Percentiles rank a stretch among this genome's conserved stretches.
phyloP scores from a whole-genome alignment of 2,329 filamentous ascomycete genomes.

The Alternaria gansuensis region DNA sequence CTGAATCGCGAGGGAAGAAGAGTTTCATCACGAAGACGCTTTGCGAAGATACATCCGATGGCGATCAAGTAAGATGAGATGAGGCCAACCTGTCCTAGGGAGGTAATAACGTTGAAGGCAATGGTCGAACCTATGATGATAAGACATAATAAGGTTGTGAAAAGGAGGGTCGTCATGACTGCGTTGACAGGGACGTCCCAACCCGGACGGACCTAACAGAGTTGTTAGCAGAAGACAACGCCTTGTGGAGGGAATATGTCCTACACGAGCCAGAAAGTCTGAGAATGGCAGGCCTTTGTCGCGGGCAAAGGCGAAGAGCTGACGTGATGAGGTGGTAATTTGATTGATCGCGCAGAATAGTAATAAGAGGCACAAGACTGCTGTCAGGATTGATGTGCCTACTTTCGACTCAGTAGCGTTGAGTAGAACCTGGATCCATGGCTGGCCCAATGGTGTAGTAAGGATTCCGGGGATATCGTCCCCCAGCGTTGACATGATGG shows the following conservation, averaged over 20 bases:
- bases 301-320: conserved; percentile 49
- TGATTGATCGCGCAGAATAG: conserved; percentile 39
- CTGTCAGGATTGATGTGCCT: conserved; percentile 34
- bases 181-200: conserved; percentile 55
- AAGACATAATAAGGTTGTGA: conserved; percentile 55
- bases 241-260: no score
- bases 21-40: conserved; percentile 53
- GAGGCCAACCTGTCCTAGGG: conserved; percentile 35
- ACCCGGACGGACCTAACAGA: conserved; percentile 22
- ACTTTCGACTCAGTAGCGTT: conserved; percentile 35
- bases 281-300: conserved; percentile 35
- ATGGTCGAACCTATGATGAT: conserved; percentile 60
- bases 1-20: conserved; percentile 58
- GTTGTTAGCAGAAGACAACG: no score
- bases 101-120: conserved; percentile 41
- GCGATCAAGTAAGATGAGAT: conserved; percentile 51
- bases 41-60: conserved; percentile 59
- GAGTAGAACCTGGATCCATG: conserved; percentile 39
- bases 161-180: conserved; percentile 54
- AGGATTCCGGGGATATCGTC: conserved; percentile 27
- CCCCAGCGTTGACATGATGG: conserved; percentile 41
- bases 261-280: conserved; percentile 17
- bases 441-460: conserved; percentile 31
- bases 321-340: conserved; percentile 43
- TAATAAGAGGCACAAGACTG: conserved; percentile 41